Evolutionary conservation across 805 yeast species (phyloP), one percentile per base, ranked within the genome.

Genomic region (Yamadazyma takamatsuzukensis): DNA sequence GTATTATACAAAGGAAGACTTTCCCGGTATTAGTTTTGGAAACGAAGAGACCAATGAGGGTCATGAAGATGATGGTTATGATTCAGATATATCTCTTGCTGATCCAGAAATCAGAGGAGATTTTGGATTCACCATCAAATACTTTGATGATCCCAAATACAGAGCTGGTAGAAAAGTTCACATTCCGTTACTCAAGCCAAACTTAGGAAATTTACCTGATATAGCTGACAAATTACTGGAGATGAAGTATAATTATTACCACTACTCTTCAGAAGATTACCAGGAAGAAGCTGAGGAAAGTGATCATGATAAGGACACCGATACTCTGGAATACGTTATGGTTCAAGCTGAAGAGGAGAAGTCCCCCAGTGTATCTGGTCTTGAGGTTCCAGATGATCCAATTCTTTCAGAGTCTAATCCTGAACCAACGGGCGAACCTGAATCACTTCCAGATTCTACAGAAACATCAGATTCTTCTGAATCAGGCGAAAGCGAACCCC

Each of bases 51-150:
- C n/a, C 7, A 13, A 21, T n/a, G 36, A 29, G 8, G 9, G 10
- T 15, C 31, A 36, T 10, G 17, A 21, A 21, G 56, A 50, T 14
- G 64, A 54, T 21, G 75, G 64, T 2, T 63, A 60, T 41, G 66
- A 61, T 17, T 68, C 77, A 0, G 74, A 67, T 41, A 53, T 72
- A 3, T 74, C 80, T 0, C 43, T 72, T 15, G 78, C 80, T 1
- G 68, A 71, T 38, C 79, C 80, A 0, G 66, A 66, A 30, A 51
- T 72, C 5, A 61, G 73, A 14, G 76, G 72, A 3, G 65, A 69
- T 29, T 62, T 60, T 45, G 78, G 71, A 0, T 77, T 77, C 43
- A 56, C 59, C 5, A 58, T 76, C 18, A 74, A 69, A 41, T 23
- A 62, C 14, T 59, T 26, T 18, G 22, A 39, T 18, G 44, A 41